These are phyloP conservation scores for Mucor lusitanicus DNA, from an alignment of 371 early-diverging fungal species.

Conservation along the genomic window DNA sequence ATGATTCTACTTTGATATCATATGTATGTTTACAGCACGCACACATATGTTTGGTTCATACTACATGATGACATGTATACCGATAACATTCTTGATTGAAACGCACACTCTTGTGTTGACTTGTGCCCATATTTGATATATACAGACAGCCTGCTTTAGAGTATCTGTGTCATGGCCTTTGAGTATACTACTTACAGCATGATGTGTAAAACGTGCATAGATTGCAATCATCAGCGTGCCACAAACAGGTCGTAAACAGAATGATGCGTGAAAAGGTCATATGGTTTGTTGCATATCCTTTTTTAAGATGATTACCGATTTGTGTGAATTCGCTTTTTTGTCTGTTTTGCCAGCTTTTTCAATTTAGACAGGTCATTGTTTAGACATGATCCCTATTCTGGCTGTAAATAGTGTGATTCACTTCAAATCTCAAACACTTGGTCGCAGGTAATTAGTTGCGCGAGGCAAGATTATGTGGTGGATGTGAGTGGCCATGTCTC, in stretches of 20 bases:
- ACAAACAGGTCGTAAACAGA: background rate
- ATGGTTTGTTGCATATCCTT: conserved; percentile 1
- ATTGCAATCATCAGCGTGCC: background rate
- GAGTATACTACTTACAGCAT: background rate
- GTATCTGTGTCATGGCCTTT: background rate
- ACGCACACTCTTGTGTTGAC: background rate
- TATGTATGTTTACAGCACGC: background rate
- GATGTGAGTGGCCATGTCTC: no score
- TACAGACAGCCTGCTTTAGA: background rate
- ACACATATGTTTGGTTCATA: background rate
- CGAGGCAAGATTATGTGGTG: no score
- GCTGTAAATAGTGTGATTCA: background rate
- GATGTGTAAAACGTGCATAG: background rate
- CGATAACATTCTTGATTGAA: background rate
- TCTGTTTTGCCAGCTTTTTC: background rate
- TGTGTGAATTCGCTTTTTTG: background rate
- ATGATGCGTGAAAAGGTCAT: background rate
- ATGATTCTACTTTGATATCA: background rate
- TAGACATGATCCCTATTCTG: background rate
- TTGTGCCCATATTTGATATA: background rate
- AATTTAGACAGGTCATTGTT: background rate
- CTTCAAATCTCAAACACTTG: background rate
- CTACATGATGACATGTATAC: background rate
- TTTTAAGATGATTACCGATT: background rate
- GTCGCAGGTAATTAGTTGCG: no score